phyloP scores from a whole-genome alignment of 2,329 filamentous ascomycete species.

The Arthrobotrys pseudoclavata region DNA sequence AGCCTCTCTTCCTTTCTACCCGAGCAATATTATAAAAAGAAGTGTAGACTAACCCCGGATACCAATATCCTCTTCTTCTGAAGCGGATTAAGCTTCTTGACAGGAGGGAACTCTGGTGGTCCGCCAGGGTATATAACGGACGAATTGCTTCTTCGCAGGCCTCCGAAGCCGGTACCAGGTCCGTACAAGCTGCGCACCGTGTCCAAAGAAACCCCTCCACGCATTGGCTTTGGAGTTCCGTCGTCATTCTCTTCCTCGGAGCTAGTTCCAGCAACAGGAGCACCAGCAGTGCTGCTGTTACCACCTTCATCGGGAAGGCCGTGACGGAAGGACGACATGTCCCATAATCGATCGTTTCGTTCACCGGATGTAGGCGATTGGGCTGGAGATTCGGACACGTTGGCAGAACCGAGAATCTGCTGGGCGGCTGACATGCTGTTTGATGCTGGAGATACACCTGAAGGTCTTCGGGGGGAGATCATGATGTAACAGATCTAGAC shows the following conservation, averaged over 20 bases:
- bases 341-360: slow-evolving; percentile 52
- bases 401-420: slow-evolving; percentile 47
- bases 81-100: slow-evolving; percentile 62
- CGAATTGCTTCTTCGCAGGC: slow-evolving; percentile 56
- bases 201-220: slow-evolving; percentile 49
- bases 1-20: background rate
- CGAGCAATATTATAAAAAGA: background rate
- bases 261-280: background rate
- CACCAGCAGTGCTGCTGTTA: background rate
- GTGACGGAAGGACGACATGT: slow-evolving; percentile 44
- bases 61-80: slow-evolving; percentile 64
- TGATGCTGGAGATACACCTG: slow-evolving; percentile 51
- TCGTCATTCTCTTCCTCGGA: slow-evolving; percentile 17
- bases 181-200: slow-evolving; percentile 52
- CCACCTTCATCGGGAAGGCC: slow-evolving; percentile 22
- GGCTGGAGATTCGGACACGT: slow-evolving; percentile 52
- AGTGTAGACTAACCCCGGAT: slow-evolving; percentile 61
- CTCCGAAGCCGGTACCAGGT: slow-evolving; percentile 23
- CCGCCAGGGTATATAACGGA: slow-evolving; percentile 60
- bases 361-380: slow-evolving; percentile 50
- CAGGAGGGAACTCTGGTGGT: slow-evolving; percentile 61
- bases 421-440: slow-evolving; percentile 56
- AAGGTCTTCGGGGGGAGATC: slow-evolving; percentile 57
- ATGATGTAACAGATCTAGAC: slow-evolving; percentile 37
- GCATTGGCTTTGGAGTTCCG: background rate